Evolutionary conservation across 1,284 basidiomycete genomes (phyloP).

Genomic region (Somion occarium): DNA sequence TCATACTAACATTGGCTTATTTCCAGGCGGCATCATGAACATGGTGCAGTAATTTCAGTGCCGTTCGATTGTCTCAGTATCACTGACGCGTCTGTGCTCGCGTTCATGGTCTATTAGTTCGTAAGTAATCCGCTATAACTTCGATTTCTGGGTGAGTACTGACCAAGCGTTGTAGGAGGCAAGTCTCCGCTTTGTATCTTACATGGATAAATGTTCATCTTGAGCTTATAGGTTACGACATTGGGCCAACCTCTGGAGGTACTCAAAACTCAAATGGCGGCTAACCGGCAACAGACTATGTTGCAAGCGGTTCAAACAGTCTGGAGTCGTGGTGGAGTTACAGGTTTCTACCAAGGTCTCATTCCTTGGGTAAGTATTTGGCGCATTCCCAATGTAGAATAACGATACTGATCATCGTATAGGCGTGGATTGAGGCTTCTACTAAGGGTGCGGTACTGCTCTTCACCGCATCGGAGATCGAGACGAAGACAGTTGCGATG

Average conservation of each 20-base stretch:
- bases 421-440: conserved; percentile 99
- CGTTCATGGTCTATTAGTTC: conserved; percentile 38
- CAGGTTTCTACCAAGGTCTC: conserved; percentile 96
- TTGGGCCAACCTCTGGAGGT: conserved; percentile 98
- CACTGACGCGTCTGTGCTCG: conserved; percentile 11
- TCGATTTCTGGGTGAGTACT: not conserved
- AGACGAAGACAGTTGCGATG: conserved; percentile 59
- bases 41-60: conserved; percentile 51
- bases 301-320: conserved; percentile 80
- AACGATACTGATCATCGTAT: conserved; percentile 5
- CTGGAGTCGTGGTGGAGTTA: conserved; percentile 87
- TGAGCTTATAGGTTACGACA: conserved; percentile 77
- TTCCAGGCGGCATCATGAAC: conserved; percentile 90
- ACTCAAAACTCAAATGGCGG: conserved; percentile 98
- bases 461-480: conserved; percentile 95
- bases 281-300: conserved; percentile 91
- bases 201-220: conserved; percentile 11
- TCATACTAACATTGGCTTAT: conserved; percentile 8
- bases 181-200: conserved; percentile 10
- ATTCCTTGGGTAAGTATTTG: conserved; percentile 85
- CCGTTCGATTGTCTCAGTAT: not conserved
- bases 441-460: conserved; percentile 97
- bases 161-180: conserved; percentile 8
- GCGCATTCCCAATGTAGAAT: conserved; percentile 1
- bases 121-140: conserved; percentile 36